Percentiles rank a stretch among this genome's conserved stretches.
Evolutionary conservation across 2,329 filamentous ascomycete genomes (phyloP).

Genomic region (Pseudofabraea citricarpa): DNA sequence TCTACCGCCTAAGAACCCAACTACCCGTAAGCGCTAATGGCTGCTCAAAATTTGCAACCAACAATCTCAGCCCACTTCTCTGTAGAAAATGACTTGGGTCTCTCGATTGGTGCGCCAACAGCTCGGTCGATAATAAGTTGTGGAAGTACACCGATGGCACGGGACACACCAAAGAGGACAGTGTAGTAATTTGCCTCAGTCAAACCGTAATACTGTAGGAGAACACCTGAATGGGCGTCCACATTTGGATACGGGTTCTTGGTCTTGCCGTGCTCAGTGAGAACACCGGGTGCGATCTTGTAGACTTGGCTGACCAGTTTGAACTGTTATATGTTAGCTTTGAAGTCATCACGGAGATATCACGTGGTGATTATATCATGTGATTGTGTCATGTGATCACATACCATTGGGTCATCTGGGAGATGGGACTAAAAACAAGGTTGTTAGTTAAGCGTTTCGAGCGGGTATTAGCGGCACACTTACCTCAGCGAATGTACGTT

Average conservation of each 20-base stretch:
- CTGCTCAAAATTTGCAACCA: conserved; percentile 69
- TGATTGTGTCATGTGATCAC: too few relatives aligned
- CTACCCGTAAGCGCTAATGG: too few relatives aligned
- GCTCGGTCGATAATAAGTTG: conserved; percentile 99
- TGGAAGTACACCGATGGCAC: conserved; percentile 95
- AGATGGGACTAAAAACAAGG: conserved; percentile 20
- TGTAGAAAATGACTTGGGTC: conserved; percentile 98
- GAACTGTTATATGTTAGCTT: too few relatives aligned
- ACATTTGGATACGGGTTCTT: conserved; percentile 99
- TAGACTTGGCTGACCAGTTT: conserved; percentile 99
- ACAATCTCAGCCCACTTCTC: conserved; percentile 93
- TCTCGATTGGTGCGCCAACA: conserved; percentile 93
- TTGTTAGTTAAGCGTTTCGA: conserved; percentile 26
- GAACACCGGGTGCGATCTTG: conserved; percentile 97
- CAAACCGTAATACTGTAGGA: conserved; percentile 98
- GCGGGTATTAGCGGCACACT: too few relatives aligned
- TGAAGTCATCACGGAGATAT: conserved; percentile 94
- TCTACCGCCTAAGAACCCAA: too few relatives aligned
- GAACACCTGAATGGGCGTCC: conserved; percentile 97
- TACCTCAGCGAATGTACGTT: conserved; percentile 80
- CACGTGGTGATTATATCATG: too few relatives aligned
- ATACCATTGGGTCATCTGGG: conserved; percentile 4
- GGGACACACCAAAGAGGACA: conserved; percentile 97
- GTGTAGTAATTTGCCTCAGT: conserved; percentile 99
- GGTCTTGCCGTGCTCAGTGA: conserved; percentile 99